Percentiles rank a stretch among this genome's conserved stretches.
Conservation (phyloP, 169 alveolate species). For the Plasmodium falciparum region DNA sequence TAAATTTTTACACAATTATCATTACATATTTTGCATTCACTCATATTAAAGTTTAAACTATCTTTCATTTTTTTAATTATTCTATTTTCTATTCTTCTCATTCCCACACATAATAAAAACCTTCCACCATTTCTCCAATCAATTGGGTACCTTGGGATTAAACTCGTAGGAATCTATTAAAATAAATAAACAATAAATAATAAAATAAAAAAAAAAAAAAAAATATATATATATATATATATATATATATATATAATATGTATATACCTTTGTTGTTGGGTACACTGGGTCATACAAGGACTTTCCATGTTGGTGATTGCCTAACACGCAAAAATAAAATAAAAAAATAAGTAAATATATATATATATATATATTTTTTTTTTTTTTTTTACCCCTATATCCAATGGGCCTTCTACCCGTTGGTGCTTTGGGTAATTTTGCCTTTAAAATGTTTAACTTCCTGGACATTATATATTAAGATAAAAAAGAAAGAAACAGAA, state of each 20-base stretch:
- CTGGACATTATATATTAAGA: slow-evolving; percentile 12
- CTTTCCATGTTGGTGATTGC: slow-evolving; percentile 89
- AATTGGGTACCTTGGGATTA: slow-evolving; percentile 89
- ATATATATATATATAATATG: background rate
- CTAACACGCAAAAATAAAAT: slow-evolving; percentile 59
- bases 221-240: background rate
- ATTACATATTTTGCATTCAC: slow-evolving; percentile 85
- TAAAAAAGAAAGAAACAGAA: background rate
- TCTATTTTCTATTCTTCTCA: slow-evolving; percentile 87
- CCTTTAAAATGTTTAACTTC: slow-evolving; percentile 41
- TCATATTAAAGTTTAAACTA: slow-evolving; percentile 80
- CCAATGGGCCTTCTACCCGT: slow-evolving; percentile 73
- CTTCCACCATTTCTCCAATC: slow-evolving; percentile 94
- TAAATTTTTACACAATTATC: slow-evolving; percentile 82
- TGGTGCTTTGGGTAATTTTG: slow-evolving; percentile 61
- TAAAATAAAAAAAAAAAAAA: too few species aligned
- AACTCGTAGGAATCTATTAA: slow-evolving; percentile 87
- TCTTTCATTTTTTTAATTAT: slow-evolving; percentile 79
- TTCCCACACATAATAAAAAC: slow-evolving; percentile 85
- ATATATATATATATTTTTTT: background rate
- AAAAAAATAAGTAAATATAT: background rate
- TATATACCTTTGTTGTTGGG: slow-evolving; percentile 88
- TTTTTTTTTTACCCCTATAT: slow-evolving; percentile 34
- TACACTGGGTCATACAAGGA: slow-evolving; percentile 89
- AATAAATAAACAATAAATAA: too few species aligned